Evolutionary conservation across 2,329 filamentous ascomycete species (phyloP), one percentile per base, ranked within the genome.

Genomic region (Microcyclospora tardicrescens): DNA sequence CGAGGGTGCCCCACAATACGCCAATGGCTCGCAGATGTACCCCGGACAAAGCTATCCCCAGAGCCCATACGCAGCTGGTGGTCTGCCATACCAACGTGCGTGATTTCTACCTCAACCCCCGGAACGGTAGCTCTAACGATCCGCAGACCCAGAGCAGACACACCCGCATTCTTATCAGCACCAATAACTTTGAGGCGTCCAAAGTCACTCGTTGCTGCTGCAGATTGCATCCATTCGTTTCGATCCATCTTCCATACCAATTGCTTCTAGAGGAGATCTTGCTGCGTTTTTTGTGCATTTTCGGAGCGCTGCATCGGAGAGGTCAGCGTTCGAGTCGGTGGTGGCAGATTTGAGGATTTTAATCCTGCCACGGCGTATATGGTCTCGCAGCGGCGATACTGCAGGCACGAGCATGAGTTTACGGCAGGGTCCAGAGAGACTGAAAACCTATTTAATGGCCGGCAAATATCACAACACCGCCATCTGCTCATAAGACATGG

Each of bases 1-100:
- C 39, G 67, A 69, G 43, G 64, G 65, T 49, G 67, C 68, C 50
- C 61, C 62, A 49, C 66, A 69, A 59, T 69, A 70, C 56, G 53
- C 49, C 30, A 54, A 57, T 41, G 58, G 54, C 47, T 58, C 57
- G 38, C 59, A 61, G 49, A 57, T 63, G 46, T 68, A 67, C 53
- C 54, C 61, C 52, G 62, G 57, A 55, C 63, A 58, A 52, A 67
- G 65, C 57, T 70, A 69, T 48, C 66, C 67, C 16, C 66, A 67
- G 49, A 69, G 66, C 42, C 66, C 67, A 12, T 71, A 70, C 50
- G 60, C 52, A 27, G 61, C 59, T 44, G 63, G 64, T 48, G 63
- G 62, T 50, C 58, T 66, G 49, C 67, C 67, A 55, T 69, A 71
- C 46, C 57, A 58, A 48, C 57, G 54, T 57, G 46, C 50, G 53